phyloP scores from a whole-genome alignment of 1,284 basidiomycete genomes.

The Puccinia coronata region DNA sequence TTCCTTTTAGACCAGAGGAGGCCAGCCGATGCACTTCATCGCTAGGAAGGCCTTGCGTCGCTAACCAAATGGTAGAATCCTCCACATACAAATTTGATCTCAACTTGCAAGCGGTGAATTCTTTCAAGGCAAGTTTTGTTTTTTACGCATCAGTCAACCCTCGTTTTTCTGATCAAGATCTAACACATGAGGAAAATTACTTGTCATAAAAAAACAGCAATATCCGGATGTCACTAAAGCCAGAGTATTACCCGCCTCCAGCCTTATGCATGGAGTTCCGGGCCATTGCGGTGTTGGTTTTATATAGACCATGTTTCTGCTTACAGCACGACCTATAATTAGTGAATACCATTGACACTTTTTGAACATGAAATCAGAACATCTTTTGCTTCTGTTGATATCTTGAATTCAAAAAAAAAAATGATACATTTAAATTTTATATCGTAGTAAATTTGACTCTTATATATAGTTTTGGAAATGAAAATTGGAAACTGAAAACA shows the following conservation, averaged over 20 bases:
- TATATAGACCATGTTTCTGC: too few species aligned
- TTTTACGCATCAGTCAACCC: neutral
- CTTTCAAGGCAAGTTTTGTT: neutral
- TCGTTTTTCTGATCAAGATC: too few species aligned
- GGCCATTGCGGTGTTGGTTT: neutral
- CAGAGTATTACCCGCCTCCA: neutral
- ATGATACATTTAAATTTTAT: too few species aligned
- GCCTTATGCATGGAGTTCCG: neutral
- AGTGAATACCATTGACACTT: too few species aligned
- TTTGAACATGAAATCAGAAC: too few species aligned
- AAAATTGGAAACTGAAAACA: too few species aligned
- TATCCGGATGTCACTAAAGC: neutral
- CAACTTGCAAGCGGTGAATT: neutral
- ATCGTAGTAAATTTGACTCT: too few species aligned
- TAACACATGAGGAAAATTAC: neutral
- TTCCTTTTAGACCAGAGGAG: neutral
- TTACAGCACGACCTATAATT: too few species aligned
- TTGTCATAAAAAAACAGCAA: neutral
- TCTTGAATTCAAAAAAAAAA: too few species aligned
- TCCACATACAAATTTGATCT: conserved; percentile 13
- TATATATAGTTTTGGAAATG: too few species aligned
- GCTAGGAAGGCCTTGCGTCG: conserved; percentile 37
- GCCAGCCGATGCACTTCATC: neutral
- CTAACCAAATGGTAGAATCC: neutral
- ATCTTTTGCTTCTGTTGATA: too few species aligned